Base-by-base conservation (phyloP, 345 rosid species). In the Citrus trifoliata region DNA sequence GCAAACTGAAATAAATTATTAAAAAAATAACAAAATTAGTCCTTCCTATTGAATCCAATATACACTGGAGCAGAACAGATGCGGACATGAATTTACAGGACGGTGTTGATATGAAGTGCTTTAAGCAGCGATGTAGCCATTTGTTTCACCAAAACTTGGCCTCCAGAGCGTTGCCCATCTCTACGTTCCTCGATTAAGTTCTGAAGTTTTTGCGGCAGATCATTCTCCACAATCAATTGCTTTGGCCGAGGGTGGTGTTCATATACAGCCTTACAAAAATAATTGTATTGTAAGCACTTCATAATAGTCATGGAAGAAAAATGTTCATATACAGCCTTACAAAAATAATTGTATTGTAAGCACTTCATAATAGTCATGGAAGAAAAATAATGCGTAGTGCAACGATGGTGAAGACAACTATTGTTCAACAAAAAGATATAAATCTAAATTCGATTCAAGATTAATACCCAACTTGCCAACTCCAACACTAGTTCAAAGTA, bases 241-340 rank as follows among this genome's bases (percentile, higher is more conserved):
- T 96, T 96, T 27, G 99, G 99, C 55, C 92, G 89, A 7, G 99
- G 99, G 80, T 96, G 99, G 81, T 94, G 99, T 94, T 96, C 99
- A 62, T 96, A 96, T 21, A 96, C 99, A 69, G 98, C 93, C 99
- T 96, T 85, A 64, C 62, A 76, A 12, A 48, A 76, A 22, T 22
- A 38, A 42, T 32, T 38, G 7, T 8, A 60, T 32, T 0, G 27
- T 22, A 12, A 80, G 18, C 27, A 66, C 27, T 56, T 35, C 28
- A 78, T 22, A 10, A 55, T 42, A 55, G n/a, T 76, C 16, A 64
- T 25, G 21, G 13, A 7, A 40, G 27, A 30, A 60, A 46, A 71
- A 7, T n/a, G 99, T 94, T 96, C 99, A 62, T 96, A 96, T 21
- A 96, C 99, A 69, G 98, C 93, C 99, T 96, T 85, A 64, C 62